phyloP scores from a whole-genome alignment of 2,329 filamentous ascomycete genomes.

The Colletotrichum orbiculare region DNA sequence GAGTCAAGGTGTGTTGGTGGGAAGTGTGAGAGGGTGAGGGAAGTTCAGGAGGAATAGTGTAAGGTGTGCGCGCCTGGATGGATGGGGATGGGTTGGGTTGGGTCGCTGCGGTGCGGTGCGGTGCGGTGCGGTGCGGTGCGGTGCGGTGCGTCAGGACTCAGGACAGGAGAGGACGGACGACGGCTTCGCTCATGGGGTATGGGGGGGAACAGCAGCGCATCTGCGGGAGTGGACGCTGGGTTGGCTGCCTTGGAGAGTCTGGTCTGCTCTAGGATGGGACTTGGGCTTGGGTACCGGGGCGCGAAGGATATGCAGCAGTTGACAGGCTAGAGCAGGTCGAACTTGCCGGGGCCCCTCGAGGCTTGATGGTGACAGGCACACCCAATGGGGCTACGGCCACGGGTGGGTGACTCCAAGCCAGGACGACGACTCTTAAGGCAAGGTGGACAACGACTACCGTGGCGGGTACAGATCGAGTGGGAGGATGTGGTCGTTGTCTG shows the following conservation, averaged over 20 bases:
- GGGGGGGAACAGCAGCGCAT: slow-evolving; percentile 20
- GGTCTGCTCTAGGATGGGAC: slow-evolving; percentile 27
- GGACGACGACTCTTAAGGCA: slow-evolving; percentile 21
- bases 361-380: slow-evolving; percentile 38
- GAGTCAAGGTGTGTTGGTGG: slow-evolving; percentile 36
- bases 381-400: slow-evolving; percentile 34
- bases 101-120: slow-evolving; percentile 7
- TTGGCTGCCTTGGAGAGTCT: slow-evolving; percentile 34
- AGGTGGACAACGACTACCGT: slow-evolving; percentile 31
- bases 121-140: slow-evolving; percentile 26
- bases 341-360: slow-evolving; percentile 38
- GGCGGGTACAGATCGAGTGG: slow-evolving; percentile 4
- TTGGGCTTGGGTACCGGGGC: slow-evolving; percentile 26
- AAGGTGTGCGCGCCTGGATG: slow-evolving; percentile 31
- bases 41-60: slow-evolving; percentile 32
- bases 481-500: not conserved
- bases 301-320: slow-evolving; percentile 32
- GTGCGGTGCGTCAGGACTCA: slow-evolving; percentile 33
- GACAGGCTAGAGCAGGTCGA: slow-evolving; percentile 35
- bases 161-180: slow-evolving; percentile 31
- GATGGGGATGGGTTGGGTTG: slow-evolving; percentile 34
- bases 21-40: slow-evolving; percentile 33
- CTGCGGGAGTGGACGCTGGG: slow-evolving; percentile 27
- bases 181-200: slow-evolving; percentile 24
- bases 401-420: slow-evolving; percentile 30